Percentiles rank a stretch among this genome's conserved stretches.
These are phyloP conservation scores for Didymella lethalis DNA, from an alignment of 2,329 filamentous ascomycete species.

Conservation along the genomic window DNA sequence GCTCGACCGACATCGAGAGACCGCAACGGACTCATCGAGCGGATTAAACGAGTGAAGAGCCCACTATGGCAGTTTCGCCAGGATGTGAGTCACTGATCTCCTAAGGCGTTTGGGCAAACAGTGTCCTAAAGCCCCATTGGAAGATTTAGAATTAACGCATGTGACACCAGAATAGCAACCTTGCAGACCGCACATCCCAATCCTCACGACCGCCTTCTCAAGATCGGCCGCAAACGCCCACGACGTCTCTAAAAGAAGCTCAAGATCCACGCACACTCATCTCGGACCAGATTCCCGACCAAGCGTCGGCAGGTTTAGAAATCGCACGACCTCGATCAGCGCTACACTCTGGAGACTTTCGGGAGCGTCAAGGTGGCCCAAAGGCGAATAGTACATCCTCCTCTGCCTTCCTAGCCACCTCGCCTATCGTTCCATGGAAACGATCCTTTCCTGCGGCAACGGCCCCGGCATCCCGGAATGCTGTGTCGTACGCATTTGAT, in stretches of 20 bases:
- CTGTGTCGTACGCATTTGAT: constrained; percentile 30
- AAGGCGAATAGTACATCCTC: constrained; percentile 26
- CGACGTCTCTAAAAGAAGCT: constrained; percentile 48
- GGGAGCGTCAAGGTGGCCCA: constrained; percentile 54
- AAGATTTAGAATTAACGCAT: constrained; percentile 25
- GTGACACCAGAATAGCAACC: constrained; percentile 27
- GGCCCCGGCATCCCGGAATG: constrained; percentile 29
- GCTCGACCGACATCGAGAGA: constrained; percentile 55
- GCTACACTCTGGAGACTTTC: constrained; percentile 69
- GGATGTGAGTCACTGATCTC: constrained; percentile 55
- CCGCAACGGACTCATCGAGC: constrained; percentile 81
- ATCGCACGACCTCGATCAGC: constrained; percentile 85
- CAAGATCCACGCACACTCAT: constrained; percentile 44
- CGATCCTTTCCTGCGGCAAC: constrained; percentile 54
- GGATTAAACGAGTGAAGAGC: constrained; percentile 80
- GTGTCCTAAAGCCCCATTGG: not conserved
- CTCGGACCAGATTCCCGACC: constrained; percentile 38
- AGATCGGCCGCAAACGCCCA: constrained; percentile 43
- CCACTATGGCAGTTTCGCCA: constrained; percentile 72
- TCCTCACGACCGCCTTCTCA: constrained; percentile 35
- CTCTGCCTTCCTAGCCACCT: constrained; percentile 52
- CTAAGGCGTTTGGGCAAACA: not conserved
- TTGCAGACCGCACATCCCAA: constrained; percentile 23
- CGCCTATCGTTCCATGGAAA: constrained; percentile 67
- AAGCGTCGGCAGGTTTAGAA: constrained; percentile 53